phyloP scores from a whole-genome alignment of 2,329 filamentous ascomycete species.

The Hymenoscyphus scutula region DNA sequence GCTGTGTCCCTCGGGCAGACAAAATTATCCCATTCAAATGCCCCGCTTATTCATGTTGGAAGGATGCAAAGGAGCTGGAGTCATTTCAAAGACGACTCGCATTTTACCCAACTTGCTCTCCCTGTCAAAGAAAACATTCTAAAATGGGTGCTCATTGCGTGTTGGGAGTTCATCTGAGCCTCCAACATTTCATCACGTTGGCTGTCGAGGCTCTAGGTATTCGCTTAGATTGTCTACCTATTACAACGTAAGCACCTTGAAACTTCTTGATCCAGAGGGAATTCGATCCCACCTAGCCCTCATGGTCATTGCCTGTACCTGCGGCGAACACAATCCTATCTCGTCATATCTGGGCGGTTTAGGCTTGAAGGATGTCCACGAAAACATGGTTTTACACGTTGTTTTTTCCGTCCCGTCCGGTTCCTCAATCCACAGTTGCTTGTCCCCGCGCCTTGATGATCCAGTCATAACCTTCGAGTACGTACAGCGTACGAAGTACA shows the following conservation, averaged over 20 bases:
- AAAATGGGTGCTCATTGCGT: neutral
- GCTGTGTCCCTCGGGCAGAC: neutral
- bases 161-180: neutral
- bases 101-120: neutral
- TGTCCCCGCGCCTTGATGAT: neutral
- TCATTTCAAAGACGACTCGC: neutral
- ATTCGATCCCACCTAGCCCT: neutral
- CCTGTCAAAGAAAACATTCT: neutral
- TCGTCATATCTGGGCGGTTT: neutral
- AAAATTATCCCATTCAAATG: neutral
- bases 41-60: neutral
- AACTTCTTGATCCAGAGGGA: slow-evolving; percentile 2
- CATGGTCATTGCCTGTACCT: neutral
- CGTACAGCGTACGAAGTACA: neutral
- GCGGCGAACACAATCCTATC: neutral
- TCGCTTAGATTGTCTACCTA: neutral
- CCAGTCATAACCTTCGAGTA: neutral
- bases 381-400: neutral
- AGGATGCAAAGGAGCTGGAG: slow-evolving; percentile 1
- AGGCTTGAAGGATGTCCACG: slow-evolving; percentile 1
- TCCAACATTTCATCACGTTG: neutral
- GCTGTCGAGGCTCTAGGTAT: neutral
- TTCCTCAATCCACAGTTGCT: neutral
- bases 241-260: slow-evolving; percentile 1
- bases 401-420: neutral